Base-by-base conservation (phyloP, 352 stramenopile species). In the Stramenopiles sp. region DNA sequence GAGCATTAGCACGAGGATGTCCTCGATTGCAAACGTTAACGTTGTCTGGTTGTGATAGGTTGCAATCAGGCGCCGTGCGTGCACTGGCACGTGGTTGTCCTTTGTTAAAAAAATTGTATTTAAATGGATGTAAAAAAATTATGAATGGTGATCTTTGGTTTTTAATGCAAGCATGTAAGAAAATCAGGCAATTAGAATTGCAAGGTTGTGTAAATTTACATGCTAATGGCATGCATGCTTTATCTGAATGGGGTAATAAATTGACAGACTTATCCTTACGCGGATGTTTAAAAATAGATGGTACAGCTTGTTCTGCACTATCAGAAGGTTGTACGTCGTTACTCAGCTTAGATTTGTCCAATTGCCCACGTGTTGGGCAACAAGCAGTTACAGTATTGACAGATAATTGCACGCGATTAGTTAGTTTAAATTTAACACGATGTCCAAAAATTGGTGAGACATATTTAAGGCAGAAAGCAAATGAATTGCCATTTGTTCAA, bases 261-360 rank as follows among this genome's bases (percentile, higher is more conserved):
- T 80, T 94, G 29, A 82, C 82, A 32, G 88, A 89, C 79, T 82
- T 95, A 32, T 93, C 88, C 76, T 79, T 97, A 31, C 85, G 87
- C 1, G 79, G 86, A 32, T 97, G 92, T 79, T 82, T 84, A 23
- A 84, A 88, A 13, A 81, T 97, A 6, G 86, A 84, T 23, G 90
- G 97, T 78, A 76, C 78, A 4, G 91, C 89, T 7, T 85, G 96
- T 1, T 82, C 87, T 1, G 78, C 83, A 7, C 84, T 93, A 30
- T 88, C 87, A 0, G 80, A 82, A 0, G 81, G 82, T 1, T 93
- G 89, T 63, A 84, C 84, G 0, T 88, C 91, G 63, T 83, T 95
- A n/a, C 84, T 92, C 7, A 91, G 87, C 7, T 86, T 95, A n/a
- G 87, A 95, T 74, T 83, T 95, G 73, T 92, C 88, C 4, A 84